A percentile compares a stretch with the other conserved stretches of the same genome.
Conservation (phyloP, 495 filamentous ascomycete genomes). For the Hyaloscypha variabilis region DNA sequence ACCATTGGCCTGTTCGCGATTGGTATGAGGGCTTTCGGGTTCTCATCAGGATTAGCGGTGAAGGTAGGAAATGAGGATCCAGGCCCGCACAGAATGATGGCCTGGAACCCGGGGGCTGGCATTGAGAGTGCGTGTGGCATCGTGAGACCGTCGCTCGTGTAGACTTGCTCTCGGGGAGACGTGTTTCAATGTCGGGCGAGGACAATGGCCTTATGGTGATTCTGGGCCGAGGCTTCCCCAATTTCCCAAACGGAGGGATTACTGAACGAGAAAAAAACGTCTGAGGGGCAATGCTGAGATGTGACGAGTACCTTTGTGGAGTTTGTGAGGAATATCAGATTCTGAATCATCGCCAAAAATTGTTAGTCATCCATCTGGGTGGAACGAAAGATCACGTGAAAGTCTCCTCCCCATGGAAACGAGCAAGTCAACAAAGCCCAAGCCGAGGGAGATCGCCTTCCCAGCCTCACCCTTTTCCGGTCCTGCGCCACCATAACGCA, state of each 20-base stretch:
- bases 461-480: conserved; percentile 28
- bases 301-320: neutral
- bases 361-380: neutral
- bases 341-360: neutral
- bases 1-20: conserved; percentile 97
- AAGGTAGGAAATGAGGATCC: conserved; percentile 91
- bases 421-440: conserved; percentile 25
- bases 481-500: conserved; percentile 23
- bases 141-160: no score
- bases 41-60: conserved; percentile 84
- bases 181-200: neutral
- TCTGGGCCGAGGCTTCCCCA: neutral
- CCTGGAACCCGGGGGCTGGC: conserved; percentile 83
- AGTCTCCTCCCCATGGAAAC: conserved; percentile 23
- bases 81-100: conserved; percentile 89
- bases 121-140: conserved; percentile 75
- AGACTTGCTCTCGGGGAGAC: no score
- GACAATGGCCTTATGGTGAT: neutral
- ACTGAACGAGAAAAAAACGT: neutral
- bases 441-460: conserved; percentile 10
- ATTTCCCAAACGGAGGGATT: neutral
- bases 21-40: conserved; percentile 87
- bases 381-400: conserved; percentile 15
- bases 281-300: neutral
- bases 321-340: conserved; percentile 3